Percentiles rank a stretch among this genome's conserved stretches.
Evolutionary conservation across 495 filamentous ascomycete genomes (phyloP).

Genomic region (Saxispiralis lemnorum): DNA sequence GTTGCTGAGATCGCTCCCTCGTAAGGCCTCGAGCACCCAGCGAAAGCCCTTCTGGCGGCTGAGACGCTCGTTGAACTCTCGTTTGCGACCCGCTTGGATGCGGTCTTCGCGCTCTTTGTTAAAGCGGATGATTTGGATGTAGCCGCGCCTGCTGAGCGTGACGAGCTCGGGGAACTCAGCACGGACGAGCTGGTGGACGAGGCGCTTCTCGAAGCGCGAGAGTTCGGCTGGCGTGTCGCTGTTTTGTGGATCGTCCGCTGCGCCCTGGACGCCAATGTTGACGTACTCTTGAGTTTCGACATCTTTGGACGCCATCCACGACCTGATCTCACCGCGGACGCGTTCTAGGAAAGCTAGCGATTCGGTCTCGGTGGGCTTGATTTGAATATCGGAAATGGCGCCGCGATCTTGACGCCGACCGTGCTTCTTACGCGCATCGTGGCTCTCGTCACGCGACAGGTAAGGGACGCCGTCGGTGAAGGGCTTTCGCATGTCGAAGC

Average conservation of each 20-base stretch:
- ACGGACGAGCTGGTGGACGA: constrained; percentile 52
- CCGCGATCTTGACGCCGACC: constrained; percentile 22
- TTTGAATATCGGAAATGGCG: constrained; percentile 30
- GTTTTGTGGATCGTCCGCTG: neutral
- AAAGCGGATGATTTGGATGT: constrained; percentile 34
- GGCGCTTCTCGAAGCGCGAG: constrained; percentile 34
- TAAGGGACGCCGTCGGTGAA: constrained; percentile 48
- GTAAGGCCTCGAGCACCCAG: constrained; percentile 53
- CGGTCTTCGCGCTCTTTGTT: constrained; percentile 33
- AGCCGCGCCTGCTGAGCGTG: constrained; percentile 28
- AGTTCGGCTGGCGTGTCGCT: constrained; percentile 9
- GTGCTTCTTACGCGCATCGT: constrained; percentile 24
- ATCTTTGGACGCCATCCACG: constrained; percentile 25
- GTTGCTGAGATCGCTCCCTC: constrained; percentile 36
- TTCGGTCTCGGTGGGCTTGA: constrained; percentile 36
- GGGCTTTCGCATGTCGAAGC: constrained; percentile 43
- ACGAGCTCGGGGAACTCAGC: constrained; percentile 42
- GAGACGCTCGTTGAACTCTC: constrained; percentile 28
- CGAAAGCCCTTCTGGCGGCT: constrained; percentile 41
- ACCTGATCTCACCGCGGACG: constrained; percentile 32
- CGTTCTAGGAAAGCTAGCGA: constrained; percentile 36
- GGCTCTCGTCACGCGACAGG: constrained; percentile 48
- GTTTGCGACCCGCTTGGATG: constrained; percentile 24
- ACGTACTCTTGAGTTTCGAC: constrained; percentile 3
- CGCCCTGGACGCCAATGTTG: constrained; percentile 6